A percentile compares a stretch with the other conserved stretches of the same genome.
Conservation (phyloP, 257 asterid species). For the Oldenlandia corymbosa region DNA sequence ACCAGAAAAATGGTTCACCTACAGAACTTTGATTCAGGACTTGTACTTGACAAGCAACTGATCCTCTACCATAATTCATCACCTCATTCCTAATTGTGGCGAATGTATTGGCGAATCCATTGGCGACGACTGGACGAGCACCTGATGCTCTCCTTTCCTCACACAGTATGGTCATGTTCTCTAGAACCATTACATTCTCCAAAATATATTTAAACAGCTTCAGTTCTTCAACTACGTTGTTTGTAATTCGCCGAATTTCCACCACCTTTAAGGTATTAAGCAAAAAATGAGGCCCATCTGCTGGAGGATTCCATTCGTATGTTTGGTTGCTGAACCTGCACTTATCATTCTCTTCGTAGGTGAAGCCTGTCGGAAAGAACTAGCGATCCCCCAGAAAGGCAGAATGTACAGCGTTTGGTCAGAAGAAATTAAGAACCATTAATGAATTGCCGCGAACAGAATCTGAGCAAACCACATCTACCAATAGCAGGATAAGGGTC, state of each 20-base stretch:
- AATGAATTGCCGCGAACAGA: not conserved
- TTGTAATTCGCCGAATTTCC: not conserved
- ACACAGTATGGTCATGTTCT: not conserved
- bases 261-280: not conserved
- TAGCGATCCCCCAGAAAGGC: not conserved
- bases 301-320: not conserved
- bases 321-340: not conserved
- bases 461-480: not conserved
- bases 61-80: not conserved
- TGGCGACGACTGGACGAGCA: not conserved
- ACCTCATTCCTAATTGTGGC: not conserved
- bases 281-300: not conserved
- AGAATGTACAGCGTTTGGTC: no score
- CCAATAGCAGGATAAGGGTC: not conserved
- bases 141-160: not conserved
- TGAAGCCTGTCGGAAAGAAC: not conserved
- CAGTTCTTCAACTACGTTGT: not conserved
- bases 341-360: not conserved
- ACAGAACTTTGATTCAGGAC: not conserved
- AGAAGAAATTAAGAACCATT: no score
- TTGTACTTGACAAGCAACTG: constrained; percentile 6
- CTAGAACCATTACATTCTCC: constrained; percentile 3
- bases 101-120: not conserved
- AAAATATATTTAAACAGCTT: not conserved
- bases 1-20: no score